These are phyloP conservation scores for Euphrasia arctica DNA, from an alignment of 305 asterid genomes.

Conservation along the genomic window DNA sequence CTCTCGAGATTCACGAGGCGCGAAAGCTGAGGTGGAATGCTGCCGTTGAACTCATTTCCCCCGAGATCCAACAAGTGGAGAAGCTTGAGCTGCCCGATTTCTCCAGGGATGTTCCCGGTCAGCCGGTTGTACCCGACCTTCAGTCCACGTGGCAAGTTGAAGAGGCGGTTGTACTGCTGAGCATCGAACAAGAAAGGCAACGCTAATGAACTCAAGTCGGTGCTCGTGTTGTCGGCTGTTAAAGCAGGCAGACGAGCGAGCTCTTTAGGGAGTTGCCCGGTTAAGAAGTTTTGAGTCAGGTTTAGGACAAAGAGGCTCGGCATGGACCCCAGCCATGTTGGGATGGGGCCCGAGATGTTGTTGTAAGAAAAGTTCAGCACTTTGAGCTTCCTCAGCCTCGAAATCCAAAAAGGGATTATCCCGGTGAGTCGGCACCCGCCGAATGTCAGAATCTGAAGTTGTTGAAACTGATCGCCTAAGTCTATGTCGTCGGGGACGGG, in stretches of 20 bases:
- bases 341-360: slow-evolving; percentile 50
- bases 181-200: slow-evolving; percentile 49
- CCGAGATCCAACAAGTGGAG: slow-evolving; percentile 40
- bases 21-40: slow-evolving; percentile 45
- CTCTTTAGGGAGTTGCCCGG: slow-evolving; percentile 48
- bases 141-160: slow-evolving; percentile 47
- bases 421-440: slow-evolving; percentile 65
- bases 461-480: slow-evolving; percentile 35
- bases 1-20: slow-evolving; percentile 41
- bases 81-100: slow-evolving; percentile 42
- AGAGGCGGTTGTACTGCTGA: slow-evolving; percentile 43
- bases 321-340: slow-evolving; percentile 50
- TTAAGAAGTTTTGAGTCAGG: slow-evolving; percentile 44
- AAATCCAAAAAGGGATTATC: slow-evolving; percentile 50
- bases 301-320: slow-evolving; percentile 73
- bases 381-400: slow-evolving; percentile 41
- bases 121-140: slow-evolving; percentile 45
- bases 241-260: slow-evolving; percentile 32
- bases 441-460: slow-evolving; percentile 51
- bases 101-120: slow-evolving; percentile 47
- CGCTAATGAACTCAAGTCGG: slow-evolving; percentile 42
- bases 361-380: slow-evolving; percentile 53
- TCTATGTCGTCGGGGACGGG: slow-evolving; percentile 39
- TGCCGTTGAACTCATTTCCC: slow-evolving; percentile 43
- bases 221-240: slow-evolving; percentile 33